Conservation (phyloP, 345 rosid genomes). For the Salix purpurea region DNA sequence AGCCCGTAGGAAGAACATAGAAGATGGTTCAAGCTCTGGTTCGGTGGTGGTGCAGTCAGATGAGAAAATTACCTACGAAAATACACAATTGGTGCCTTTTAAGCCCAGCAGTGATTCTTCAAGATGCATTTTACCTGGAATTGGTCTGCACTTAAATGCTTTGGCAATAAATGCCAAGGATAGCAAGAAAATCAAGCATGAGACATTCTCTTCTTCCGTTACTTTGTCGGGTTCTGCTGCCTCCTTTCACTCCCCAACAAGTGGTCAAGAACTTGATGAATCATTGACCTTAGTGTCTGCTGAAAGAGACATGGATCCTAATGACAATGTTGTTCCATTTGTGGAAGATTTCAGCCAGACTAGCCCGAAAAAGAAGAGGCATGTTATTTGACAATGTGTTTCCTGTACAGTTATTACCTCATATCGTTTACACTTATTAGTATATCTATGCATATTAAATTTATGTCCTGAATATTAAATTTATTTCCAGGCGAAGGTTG, state of each 20-base stretch:
- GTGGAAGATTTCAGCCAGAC: constrained; percentile 50
- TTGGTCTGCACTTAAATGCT: constrained; percentile 92
- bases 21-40: constrained; percentile 28
- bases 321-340: constrained; percentile 32
- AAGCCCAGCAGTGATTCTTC: constrained; percentile 48
- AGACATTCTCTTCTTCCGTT: constrained; percentile 38
- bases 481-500: constrained; percentile 50
- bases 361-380: constrained; percentile 88
- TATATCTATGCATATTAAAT: background rate
- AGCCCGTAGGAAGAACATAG: constrained; percentile 45
- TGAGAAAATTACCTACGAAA: constrained; percentile 22
- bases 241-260: constrained; percentile 34
- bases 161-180: constrained; percentile 54
- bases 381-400: constrained; percentile 11
- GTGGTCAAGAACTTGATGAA: constrained; percentile 38
- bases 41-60: constrained; percentile 22
- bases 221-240: constrained; percentile 37
- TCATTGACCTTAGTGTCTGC: constrained; percentile 33
- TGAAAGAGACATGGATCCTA: constrained; percentile 38
- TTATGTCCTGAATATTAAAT: constrained; percentile 1
- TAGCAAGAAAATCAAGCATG: constrained; percentile 33
- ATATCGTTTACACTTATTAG: background rate
- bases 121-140: constrained; percentile 64
- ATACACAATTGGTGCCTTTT: constrained; percentile 33
- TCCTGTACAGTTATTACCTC: background rate